Evolutionary conservation across 2,329 filamentous ascomycete genomes (phyloP).

Genomic region (Ceratocystis colombiana): DNA sequence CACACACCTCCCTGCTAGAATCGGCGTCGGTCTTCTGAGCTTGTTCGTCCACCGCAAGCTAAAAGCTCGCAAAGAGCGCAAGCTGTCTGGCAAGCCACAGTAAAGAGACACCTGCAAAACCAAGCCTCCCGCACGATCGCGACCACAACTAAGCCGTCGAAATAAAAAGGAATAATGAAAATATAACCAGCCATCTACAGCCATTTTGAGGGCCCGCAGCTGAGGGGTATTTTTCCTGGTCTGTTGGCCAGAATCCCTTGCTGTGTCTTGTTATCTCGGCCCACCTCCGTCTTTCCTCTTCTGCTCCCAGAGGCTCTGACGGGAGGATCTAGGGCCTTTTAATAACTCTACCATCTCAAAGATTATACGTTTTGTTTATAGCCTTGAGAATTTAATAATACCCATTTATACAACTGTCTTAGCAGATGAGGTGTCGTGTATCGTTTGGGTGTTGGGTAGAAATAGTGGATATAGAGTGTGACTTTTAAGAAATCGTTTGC

Average conservation of each 20-base stretch:
- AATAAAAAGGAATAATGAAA: neutral
- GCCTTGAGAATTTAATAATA: slow-evolving; percentile 5
- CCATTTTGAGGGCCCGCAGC: neutral
- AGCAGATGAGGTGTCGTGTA: neutral
- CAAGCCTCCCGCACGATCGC: neutral
- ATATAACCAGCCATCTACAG: slow-evolving; percentile 4
- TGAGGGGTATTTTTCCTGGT: neutral
- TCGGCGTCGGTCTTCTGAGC: slow-evolving; percentile 32
- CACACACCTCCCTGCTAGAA: slow-evolving; percentile 26
- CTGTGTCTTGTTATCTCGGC: neutral
- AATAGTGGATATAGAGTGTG: no score
- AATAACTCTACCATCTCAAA: neutral
- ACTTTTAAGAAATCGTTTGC: no score
- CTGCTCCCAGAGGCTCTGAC: neutral
- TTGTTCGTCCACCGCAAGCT: slow-evolving; percentile 33
- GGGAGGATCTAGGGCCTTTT: neutral
- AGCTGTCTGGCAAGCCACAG: slow-evolving; percentile 27
- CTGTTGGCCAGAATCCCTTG: neutral
- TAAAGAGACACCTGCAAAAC: neutral
- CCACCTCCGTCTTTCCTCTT: neutral
- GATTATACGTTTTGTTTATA: neutral
- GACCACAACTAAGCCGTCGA: no score
- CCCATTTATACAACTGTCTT: neutral
- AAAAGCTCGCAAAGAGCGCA: slow-evolving; percentile 32
- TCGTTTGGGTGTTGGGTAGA: neutral